phyloP scores from a whole-genome alignment of 768 basidiomycete genomes.

The Omphalotus guepiniiformis region DNA sequence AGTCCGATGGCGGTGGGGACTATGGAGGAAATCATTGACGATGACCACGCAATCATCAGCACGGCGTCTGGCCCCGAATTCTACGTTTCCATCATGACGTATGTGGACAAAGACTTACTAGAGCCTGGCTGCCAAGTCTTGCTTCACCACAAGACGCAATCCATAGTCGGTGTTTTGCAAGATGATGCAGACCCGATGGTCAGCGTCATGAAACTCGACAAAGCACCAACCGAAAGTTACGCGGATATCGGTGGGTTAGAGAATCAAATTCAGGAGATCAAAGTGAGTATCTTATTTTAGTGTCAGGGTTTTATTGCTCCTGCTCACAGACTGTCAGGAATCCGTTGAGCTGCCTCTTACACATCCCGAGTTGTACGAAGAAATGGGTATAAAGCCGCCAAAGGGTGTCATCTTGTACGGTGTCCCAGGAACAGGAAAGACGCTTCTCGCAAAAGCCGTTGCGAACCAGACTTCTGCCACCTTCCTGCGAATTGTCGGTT shows the following conservation, averaged over 20 bases:
- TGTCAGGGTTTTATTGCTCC: not conserved
- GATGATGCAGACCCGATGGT: conserved; percentile 96
- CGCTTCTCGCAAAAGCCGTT: conserved; percentile 93
- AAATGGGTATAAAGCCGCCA: conserved; percentile 99
- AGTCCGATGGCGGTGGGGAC: conserved; percentile 98
- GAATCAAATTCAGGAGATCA: conserved; percentile 97
- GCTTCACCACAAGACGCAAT: conserved; percentile 92
- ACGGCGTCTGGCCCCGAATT: conserved; percentile 93
- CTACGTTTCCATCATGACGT: conserved; percentile 78
- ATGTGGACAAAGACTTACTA: conserved; percentile 83
- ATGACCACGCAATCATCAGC: conserved; percentile 98
- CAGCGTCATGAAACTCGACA: conserved; percentile 98
- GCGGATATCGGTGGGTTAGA: conserved; percentile 98
- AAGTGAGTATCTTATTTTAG: conserved; percentile 56
- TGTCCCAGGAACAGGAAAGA: conserved; percentile 98
- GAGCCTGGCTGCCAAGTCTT: conserved; percentile 96
- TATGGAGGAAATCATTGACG: conserved; percentile 96
- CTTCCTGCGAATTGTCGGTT: conserved; percentile 95
- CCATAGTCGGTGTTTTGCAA: conserved; percentile 91
- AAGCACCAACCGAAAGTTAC: conserved; percentile 98
- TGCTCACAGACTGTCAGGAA: conserved; percentile 53
- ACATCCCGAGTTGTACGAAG: conserved; percentile 97
- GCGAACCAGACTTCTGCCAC: conserved; percentile 98
- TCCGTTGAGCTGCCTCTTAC: conserved; percentile 96
- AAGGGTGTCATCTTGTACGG: conserved; percentile 99